Conservation (phyloP, 345 rosid species). For the Nephelium lappaceum region DNA sequence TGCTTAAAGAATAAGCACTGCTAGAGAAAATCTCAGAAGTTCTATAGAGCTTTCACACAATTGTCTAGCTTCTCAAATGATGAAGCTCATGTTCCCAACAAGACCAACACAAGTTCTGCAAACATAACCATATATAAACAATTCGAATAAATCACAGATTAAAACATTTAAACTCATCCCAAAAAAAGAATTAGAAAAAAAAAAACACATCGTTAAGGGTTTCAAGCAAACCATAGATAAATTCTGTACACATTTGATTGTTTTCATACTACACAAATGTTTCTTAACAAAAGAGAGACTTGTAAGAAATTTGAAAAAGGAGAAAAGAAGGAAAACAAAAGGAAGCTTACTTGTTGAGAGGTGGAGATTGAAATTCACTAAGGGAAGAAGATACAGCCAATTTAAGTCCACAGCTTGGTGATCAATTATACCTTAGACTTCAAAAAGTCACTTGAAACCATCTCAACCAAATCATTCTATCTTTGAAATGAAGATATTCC, state of each 20-base stretch:
- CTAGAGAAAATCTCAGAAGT: neutral
- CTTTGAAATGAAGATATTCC: constrained; percentile 34
- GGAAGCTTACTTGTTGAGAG: constrained; percentile 10
- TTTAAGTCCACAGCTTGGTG: constrained; percentile 22
- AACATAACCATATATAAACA: constrained; percentile 11
- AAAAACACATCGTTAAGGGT: no score
- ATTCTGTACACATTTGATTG: neutral
- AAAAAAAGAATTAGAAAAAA: neutral
- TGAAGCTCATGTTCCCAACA: constrained; percentile 14
- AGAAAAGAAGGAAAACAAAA: neutral
- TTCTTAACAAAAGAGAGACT: neutral
- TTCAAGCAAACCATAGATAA: neutral
- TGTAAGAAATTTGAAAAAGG: neutral
- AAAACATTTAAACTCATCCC: neutral
- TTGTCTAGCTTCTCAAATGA: constrained; percentile 9
- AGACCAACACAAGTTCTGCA: constrained; percentile 26
- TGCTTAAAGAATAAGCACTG: constrained; percentile 11
- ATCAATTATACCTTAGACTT: constrained; percentile 19
- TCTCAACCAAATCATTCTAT: constrained; percentile 21
- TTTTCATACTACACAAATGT: constrained; percentile 10
- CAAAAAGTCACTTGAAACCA: constrained; percentile 19
- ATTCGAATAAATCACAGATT: constrained; percentile 2
- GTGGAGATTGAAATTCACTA: neutral
- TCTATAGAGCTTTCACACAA: neutral
- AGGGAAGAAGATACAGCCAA: constrained; percentile 3